These are phyloP conservation scores for Gorgonomyces haynaldii DNA, from an alignment of 192 early-diverging fungal genomes.

Conservation along the genomic window DNA sequence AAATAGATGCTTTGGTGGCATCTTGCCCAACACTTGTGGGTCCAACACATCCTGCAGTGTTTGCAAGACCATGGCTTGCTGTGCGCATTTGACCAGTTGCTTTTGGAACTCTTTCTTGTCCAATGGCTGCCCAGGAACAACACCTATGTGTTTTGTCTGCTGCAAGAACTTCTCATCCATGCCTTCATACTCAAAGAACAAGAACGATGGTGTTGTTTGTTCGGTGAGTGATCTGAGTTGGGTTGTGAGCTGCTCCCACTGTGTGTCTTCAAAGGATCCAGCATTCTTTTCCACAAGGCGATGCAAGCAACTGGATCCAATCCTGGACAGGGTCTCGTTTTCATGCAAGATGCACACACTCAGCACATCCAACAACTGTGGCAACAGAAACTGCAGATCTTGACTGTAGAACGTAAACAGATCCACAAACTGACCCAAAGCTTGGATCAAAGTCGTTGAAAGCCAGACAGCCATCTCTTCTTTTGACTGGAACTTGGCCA, in stretches of 20 bases:
- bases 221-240: slow-evolving; percentile 66
- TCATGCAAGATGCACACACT: slow-evolving; percentile 75
- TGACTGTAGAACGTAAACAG: slow-evolving; percentile 73
- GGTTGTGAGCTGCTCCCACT: slow-evolving; percentile 63
- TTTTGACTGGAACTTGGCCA: slow-evolving; percentile 55
- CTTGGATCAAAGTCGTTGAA: slow-evolving; percentile 88
- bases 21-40: slow-evolving; percentile 43
- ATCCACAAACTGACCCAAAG: slow-evolving; percentile 74
- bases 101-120: slow-evolving; percentile 67
- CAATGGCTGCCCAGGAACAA: slow-evolving; percentile 21
- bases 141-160: slow-evolving; percentile 11
- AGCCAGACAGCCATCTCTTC: slow-evolving; percentile 90
- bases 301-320: slow-evolving; percentile 83
- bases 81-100: slow-evolving; percentile 79
- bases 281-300: slow-evolving; percentile 75
- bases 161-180: slow-evolving; percentile 2
- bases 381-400: slow-evolving; percentile 58
- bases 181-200: slow-evolving; percentile 45
- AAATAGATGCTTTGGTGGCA: slow-evolving; percentile 55
- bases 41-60: slow-evolving; percentile 66
- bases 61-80: slow-evolving; percentile 81
- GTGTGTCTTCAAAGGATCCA: slow-evolving; percentile 51
- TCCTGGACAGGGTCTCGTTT: slow-evolving; percentile 78
- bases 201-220: slow-evolving; percentile 61
- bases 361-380: slow-evolving; percentile 67